Evolutionary conservation across 2,329 filamentous ascomycete genomes (phyloP).

Genomic region (Seiridium unicorne): DNA sequence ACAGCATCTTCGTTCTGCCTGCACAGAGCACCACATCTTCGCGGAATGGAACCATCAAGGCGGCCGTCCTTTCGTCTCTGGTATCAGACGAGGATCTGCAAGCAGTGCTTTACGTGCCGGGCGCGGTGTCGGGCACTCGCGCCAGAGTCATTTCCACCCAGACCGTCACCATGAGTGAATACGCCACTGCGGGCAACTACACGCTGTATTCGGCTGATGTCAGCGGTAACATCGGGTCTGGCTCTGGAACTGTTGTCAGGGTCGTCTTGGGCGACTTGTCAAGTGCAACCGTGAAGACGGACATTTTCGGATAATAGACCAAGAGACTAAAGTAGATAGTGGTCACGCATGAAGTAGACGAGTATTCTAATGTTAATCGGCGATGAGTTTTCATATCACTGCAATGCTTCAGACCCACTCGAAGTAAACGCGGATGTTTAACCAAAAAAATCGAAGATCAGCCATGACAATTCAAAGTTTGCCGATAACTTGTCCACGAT

Average conservation of each 20-base stretch:
- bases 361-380: too few species aligned
- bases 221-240: slow-evolving; percentile 2
- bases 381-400: too few species aligned
- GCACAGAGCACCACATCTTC: not conserved
- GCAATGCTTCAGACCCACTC: too few species aligned
- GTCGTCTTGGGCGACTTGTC: slow-evolving; percentile 1
- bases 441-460: too few species aligned
- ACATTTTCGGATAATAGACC: not conserved
- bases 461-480: too few species aligned
- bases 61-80: not conserved
- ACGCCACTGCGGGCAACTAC: not conserved
- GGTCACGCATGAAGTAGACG: too few species aligned
- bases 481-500: too few species aligned
- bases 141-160: not conserved
- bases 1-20: slow-evolving; percentile 4
- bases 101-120: not conserved
- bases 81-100: not conserved
- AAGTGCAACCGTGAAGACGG: not conserved
- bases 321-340: too few species aligned
- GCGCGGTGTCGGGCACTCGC: not conserved
- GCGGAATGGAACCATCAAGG: not conserved
- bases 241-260: slow-evolving; percentile 1
- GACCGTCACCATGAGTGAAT: slow-evolving; percentile 1
- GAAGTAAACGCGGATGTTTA: too few species aligned
- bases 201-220: not conserved